Evolutionary conservation across 352 stramenopile genomes (phyloP).

Genomic region (Pythium insidiosum): DNA sequence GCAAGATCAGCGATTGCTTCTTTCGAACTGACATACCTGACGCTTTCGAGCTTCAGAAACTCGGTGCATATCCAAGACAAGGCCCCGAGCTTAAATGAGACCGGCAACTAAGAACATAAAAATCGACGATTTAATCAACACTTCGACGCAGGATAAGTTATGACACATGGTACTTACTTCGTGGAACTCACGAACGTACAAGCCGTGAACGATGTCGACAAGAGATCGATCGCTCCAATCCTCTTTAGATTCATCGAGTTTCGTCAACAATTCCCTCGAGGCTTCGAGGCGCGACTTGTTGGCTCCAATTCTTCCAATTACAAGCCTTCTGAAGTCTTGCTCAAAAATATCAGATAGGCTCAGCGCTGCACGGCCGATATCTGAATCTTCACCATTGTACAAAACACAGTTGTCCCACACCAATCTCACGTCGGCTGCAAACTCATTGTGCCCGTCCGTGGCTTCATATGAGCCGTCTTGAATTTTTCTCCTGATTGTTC

Average conservation of each 20-base stretch:
- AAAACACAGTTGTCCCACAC: conserved; percentile 79
- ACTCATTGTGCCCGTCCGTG: conserved; percentile 39
- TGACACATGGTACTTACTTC: too few relatives aligned
- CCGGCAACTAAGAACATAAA: conserved; percentile 16
- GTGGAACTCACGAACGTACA: conserved; percentile 68
- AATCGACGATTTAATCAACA: too few relatives aligned
- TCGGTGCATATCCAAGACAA: conserved; percentile 22
- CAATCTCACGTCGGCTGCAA: conserved; percentile 69
- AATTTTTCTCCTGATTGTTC: conserved; percentile 77
- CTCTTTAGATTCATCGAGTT: conserved; percentile 22
- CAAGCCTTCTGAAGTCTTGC: conserved; percentile 73
- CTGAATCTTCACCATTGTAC: conserved; percentile 77
- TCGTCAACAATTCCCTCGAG: conserved; percentile 5
- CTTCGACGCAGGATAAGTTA: too few relatives aligned
- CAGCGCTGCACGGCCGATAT: conserved; percentile 57
- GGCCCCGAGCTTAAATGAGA: conserved; percentile 17
- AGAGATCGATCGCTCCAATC: conserved; percentile 17
- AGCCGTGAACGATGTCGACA: conserved; percentile 51
- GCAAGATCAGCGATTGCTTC: too few relatives aligned
- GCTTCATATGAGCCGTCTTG: conserved; percentile 71
- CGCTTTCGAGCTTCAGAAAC: conserved; percentile 18
- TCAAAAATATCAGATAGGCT: conserved; percentile 76
- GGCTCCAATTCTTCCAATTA: conserved; percentile 41
- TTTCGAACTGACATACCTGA: too few relatives aligned
- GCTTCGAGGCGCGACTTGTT: conserved; percentile 52